Percentiles rank a stretch among this genome's conserved stretches.
Conservation (phyloP, 129 eudicot species). For the Escallonia herrerae region DNA sequence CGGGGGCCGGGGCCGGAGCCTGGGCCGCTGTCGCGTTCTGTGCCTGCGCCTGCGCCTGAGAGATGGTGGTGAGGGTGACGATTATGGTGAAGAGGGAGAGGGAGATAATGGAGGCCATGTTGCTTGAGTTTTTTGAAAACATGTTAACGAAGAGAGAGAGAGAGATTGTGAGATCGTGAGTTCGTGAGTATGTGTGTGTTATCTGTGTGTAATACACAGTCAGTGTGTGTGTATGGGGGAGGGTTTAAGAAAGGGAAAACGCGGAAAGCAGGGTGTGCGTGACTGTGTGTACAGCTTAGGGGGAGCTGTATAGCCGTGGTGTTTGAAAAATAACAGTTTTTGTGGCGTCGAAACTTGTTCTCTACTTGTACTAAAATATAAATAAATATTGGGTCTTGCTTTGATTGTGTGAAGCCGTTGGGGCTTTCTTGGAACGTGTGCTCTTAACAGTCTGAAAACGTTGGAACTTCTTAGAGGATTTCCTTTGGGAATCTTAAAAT, state of each 20-base stretch:
- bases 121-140: constrained; percentile 10
- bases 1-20: constrained; percentile 49
- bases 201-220: background rate
- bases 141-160: too few species aligned
- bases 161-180: background rate
- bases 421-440: too few species aligned
- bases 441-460: too few species aligned
- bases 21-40: constrained; percentile 19
- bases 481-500: too few species aligned
- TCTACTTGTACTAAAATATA: too few species aligned
- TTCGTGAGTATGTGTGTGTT: background rate
- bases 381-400: too few species aligned
- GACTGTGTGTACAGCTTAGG: constrained; percentile 2
- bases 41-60: constrained; percentile 9
- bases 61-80: constrained; percentile 15
- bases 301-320: background rate
- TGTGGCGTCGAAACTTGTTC: too few species aligned
- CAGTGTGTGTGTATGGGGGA: too few species aligned
- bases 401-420: too few species aligned
- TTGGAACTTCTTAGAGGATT: too few species aligned
- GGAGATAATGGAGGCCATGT: constrained; percentile 11
- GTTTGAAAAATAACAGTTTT: too few species aligned
- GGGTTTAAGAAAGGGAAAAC: too few species aligned
- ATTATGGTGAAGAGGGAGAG: constrained; percentile 13
- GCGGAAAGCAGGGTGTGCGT: background rate